Base-by-base conservation (phyloP, 805 yeast genomes). In the Candida maltosa region DNA sequence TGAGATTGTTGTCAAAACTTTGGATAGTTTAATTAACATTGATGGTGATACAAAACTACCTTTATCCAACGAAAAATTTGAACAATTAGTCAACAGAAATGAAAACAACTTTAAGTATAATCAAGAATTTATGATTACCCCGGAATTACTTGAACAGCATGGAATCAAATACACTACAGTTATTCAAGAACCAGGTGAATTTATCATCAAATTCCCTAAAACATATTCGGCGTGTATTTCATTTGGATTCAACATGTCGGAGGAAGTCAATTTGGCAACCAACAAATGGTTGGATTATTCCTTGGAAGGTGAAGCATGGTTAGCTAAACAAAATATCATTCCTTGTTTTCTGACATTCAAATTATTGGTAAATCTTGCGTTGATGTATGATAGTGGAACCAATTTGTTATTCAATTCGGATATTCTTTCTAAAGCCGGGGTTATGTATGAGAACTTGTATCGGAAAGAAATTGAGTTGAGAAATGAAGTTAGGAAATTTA, bases 111-210 rank as follows among this genome's bases (percentile, higher is more conserved):
- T 45, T 14, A 37, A 41, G 20, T 58, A 48, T 42, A 73, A 71
- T 41, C 63, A 67, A 26, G 78, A 76, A 37, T 44, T 66, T 11
- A 54, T 76, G 33, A 52, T 81, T 4, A 62, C 79, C 0, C 83
- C 86, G 1, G 57, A 63, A 7, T 44, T 62, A 19, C 52, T 83
- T n/a, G 40, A 45, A n/a, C 56, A 61, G 15, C 46, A 68, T 21
- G 81, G 79, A 0, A 78, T 83, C 14, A 58, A 51, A 4, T 72
- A 64, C 17, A 58, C 65, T 29, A 67, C 72, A 5, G 58, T 74
- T 0, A 51, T 67, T n/a, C 89, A 83, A 50, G 64, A 62, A 25
- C 78, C 81, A 0, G 85, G 86, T 1, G 84, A 83, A 23, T 66
- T 69, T 37, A 57, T 83, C 5, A 60, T 81, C 39, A 77, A 71